Evolutionary conservation across 805 yeast species (phyloP), one percentile per base, ranked within the genome.

Genomic region (Pichia rugopelliculosa): DNA sequence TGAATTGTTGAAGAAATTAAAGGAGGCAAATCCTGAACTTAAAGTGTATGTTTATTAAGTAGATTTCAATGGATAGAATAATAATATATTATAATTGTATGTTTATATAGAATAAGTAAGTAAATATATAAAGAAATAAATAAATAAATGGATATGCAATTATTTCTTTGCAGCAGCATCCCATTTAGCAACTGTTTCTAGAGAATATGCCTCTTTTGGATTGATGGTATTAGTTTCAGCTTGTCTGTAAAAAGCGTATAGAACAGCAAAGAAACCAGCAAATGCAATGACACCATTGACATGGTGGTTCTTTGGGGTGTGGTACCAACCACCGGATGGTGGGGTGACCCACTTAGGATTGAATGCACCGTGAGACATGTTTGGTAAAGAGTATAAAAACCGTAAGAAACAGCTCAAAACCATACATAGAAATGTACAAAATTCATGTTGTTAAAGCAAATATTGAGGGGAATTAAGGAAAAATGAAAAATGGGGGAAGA

Each of bases 241-340:
- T 22, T 71, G 60, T 18, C 51, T 46, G 53, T 66, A 71, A 26
- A 70, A 53, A 26, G 59, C 60, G 39, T 59, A 60, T 20, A 69
- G 55, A 7, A 62, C 59, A 3, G 62, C 63, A 25, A 68, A 61
- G 41, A 69, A 63, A 1, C 74, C 75, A 12, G 66, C 67, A 18
- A 69, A 62, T 11, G 71, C 72, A 41, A 70, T 57, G 13, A 58
- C 46, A 10, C 77, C 71, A 58, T 77, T 77, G 22, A 62, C 52
- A 48, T 66, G 67, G 64, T 73, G 72, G 66, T 77, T 77, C 54
- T 64, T 66, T 18, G 82, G 82, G 15, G 73, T 71, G 57, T 71
- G 72, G 60, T 59, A 71, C 82, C 82, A 77, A 43, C 82, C 82
- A 48, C 82, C 82, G 2, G 77, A 57, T 24, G 77, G 78, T 20